phyloP scores from a whole-genome alignment of 805 yeast species.

The Wickerhamiella qilinensis region DNA sequence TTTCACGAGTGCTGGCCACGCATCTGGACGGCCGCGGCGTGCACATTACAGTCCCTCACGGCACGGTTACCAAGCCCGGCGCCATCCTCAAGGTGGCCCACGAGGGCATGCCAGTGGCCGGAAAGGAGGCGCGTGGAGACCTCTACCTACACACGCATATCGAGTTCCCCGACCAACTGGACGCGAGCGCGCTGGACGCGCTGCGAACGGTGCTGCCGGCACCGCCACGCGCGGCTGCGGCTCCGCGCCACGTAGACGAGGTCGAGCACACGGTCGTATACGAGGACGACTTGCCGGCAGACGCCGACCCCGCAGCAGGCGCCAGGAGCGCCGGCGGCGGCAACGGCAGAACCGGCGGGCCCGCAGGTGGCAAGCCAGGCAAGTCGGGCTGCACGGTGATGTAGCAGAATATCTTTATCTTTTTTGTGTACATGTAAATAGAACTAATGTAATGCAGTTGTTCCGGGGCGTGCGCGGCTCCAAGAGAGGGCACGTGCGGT shows the following conservation, averaged over 20 bases:
- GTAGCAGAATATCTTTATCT: too few species aligned
- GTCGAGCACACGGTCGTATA: neutral
- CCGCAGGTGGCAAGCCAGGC: too few species aligned
- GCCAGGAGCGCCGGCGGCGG: too few species aligned
- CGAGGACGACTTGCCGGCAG: neutral
- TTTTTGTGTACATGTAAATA: too few species aligned
- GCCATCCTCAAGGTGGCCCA: constrained; percentile 10
- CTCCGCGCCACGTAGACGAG: neutral
- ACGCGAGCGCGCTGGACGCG: constrained; percentile 7
- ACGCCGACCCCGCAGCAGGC: too few species aligned
- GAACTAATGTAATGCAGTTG: too few species aligned
- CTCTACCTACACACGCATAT: constrained; percentile 11
- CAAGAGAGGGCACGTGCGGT: too few species aligned
- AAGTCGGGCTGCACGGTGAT: too few species aligned
- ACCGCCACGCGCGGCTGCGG: neutral
- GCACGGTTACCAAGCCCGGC: constrained; percentile 38
- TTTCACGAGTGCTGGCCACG: constrained; percentile 41
- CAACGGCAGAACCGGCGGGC: too few species aligned
- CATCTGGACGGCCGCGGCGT: constrained; percentile 72
- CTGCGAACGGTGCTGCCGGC: constrained; percentile 6
- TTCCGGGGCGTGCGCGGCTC: too few species aligned
- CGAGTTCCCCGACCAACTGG: constrained; percentile 11
- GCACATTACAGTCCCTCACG: constrained; percentile 47
- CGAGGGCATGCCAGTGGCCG: constrained; percentile 12
- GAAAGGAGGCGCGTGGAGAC: constrained; percentile 9